phyloP scores from a whole-genome alignment of 1,284 basidiomycete genomes.

The Cryptococcus amylolentus region DNA sequence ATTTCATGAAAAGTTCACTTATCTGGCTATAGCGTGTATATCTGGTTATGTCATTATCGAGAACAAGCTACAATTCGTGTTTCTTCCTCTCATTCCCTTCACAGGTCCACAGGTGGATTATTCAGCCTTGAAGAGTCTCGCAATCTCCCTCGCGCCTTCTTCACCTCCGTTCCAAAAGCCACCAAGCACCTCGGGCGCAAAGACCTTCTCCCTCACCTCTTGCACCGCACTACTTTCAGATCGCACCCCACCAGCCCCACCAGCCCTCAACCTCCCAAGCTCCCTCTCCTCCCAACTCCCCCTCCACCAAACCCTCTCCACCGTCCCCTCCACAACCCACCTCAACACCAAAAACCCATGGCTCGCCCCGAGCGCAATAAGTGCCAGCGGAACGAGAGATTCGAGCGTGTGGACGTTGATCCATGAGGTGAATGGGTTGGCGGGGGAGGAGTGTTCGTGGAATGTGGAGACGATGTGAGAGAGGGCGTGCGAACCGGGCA shows the following conservation, averaged over 20 bases:
- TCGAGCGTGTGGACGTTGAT: slow-evolving; percentile 18
- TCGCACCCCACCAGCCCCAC: not conserved
- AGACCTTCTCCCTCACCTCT: slow-evolving; percentile 14
- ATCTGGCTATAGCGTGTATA: too few species aligned
- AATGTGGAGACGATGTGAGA: slow-evolving; percentile 34
- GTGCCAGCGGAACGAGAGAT: slow-evolving; percentile 60
- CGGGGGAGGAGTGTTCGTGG: slow-evolving; percentile 24
- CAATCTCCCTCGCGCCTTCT: slow-evolving; percentile 39
- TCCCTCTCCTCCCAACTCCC: slow-evolving; percentile 60
- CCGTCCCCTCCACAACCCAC: slow-evolving; percentile 61
- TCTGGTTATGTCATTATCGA: too few species aligned
- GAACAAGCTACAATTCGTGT: too few species aligned
- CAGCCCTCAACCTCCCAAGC: slow-evolving; percentile 25
- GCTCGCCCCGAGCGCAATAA: slow-evolving; percentile 71
- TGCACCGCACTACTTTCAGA: not conserved
- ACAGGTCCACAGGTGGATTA: slow-evolving; percentile 4
- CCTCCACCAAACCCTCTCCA: slow-evolving; percentile 72
- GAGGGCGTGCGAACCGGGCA: slow-evolving; percentile 28
- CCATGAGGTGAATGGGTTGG: slow-evolving; percentile 5
- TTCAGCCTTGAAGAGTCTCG: slow-evolving; percentile 33
- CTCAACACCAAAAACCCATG: slow-evolving; percentile 74
- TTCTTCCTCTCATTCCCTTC: too few species aligned
- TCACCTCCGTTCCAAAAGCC: slow-evolving; percentile 45
- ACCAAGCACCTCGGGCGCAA: slow-evolving; percentile 11
- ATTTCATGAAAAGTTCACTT: too few species aligned